Base-by-base conservation (phyloP, 2,329 filamentous ascomycete genomes). In the Pyricularia sp. region DNA sequence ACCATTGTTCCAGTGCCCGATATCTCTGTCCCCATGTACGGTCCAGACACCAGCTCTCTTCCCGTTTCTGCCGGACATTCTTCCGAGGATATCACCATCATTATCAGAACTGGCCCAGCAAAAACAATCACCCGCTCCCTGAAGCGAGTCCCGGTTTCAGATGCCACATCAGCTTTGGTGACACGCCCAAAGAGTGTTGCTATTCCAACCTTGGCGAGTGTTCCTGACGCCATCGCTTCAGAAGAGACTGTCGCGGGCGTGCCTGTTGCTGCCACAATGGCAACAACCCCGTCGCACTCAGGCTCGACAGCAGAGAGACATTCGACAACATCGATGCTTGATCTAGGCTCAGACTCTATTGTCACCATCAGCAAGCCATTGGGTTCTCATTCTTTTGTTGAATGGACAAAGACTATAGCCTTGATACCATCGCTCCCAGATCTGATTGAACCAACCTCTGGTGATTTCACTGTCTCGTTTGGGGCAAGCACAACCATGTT, bases 1-100 rank as follows among this genome's bases (percentile, higher is more conserved):
- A 65, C 70, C 28, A 75, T 73, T 33, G 70, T 73, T 69, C 74
- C 74, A 5, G 64, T 75, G 50, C 50, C 71, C 42, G 69, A 68
- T 4, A 10, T 26, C n/a, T 63, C 66, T 23, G 10, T 58, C 9
- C n/a, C 67, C 26, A 59, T 31, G 33, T 66, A 68, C 64, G 65
- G 65, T n/a, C 23, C 68, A 61, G 50, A 59, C 42, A 64, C 28
- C 55, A 33, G 28, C 25, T 61, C 14, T 33, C 55, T 26, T n/a
- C 23, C 14, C 55, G n/a, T 26, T 28, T 23, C 42, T 23, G 55
- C 23, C 11, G 23, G 28, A 14, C 5, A 20, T 6, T n/a, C 59
- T n/a, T 67, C 42, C 31, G 65, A 55, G 28, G 59, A 63, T 3
- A 30, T 28, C 31, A 59, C 70, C 69, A 69, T 59, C 2, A n/a